Evolutionary conservation across 2,329 filamentous ascomycete genomes (phyloP).

Genomic region (Talaromyces marneffei): DNA sequence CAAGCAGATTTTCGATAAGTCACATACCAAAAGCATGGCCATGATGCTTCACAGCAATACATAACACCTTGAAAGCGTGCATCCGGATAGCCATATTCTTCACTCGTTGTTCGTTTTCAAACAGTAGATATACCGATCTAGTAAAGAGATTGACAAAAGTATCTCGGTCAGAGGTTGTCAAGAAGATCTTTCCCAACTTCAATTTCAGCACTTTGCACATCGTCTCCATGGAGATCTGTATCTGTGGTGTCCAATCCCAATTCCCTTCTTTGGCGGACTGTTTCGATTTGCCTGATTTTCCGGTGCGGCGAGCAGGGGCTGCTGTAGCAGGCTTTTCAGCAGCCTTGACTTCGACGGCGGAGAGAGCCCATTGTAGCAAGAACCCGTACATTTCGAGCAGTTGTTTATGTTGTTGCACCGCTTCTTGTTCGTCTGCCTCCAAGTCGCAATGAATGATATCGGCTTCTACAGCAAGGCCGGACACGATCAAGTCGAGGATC

Average conservation of each 20-base stretch:
- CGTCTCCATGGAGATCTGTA: constrained; percentile 80
- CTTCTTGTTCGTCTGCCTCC: constrained; percentile 86
- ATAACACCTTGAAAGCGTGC: constrained; percentile 95
- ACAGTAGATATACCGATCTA: constrained; percentile 82
- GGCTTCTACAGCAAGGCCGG: constrained; percentile 75
- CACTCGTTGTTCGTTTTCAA: constrained; percentile 88
- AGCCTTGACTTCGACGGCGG: constrained; percentile 88
- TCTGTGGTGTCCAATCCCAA: constrained; percentile 85
- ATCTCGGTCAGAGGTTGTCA: constrained; percentile 93
- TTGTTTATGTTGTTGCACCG: constrained; percentile 79
- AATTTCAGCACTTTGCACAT: constrained; percentile 96
- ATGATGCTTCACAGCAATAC: constrained; percentile 94
- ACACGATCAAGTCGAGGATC: constrained; percentile 84
- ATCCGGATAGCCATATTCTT: constrained; percentile 87
- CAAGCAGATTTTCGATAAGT: not conserved
- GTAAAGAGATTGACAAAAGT: constrained; percentile 92
- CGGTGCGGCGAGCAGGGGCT: constrained; percentile 64
- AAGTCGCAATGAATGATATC: constrained; percentile 80
- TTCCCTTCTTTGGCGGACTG: constrained; percentile 61
- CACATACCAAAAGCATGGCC: constrained; percentile 69
- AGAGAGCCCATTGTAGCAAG: constrained; percentile 88
- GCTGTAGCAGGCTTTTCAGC: constrained; percentile 77
- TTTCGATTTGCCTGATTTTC: constrained; percentile 68
- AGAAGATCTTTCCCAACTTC: constrained; percentile 85
- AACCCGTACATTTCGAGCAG: constrained; percentile 92